Conservation (phyloP, 108 stramenopile genomes). For the Seminavis robusta region DNA sequence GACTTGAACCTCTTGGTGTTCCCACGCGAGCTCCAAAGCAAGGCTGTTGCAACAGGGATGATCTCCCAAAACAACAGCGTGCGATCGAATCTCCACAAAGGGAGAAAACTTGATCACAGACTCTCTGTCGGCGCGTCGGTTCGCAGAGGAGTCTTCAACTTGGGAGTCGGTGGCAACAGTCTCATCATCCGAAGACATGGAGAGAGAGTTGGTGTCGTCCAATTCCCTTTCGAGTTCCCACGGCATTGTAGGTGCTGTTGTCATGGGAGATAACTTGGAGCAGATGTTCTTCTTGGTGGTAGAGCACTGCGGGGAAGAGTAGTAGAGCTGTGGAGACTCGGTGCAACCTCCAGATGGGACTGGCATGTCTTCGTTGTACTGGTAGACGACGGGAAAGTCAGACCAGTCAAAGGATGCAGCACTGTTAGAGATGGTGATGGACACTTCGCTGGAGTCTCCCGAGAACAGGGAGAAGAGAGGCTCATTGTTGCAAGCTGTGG, state of each 20-base stretch:
- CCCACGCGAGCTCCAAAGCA: constrained; percentile 22
- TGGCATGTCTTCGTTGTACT: too few species aligned
- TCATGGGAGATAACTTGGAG: too few species aligned
- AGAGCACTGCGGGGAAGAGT: not conserved
- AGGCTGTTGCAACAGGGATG: constrained; percentile 22
- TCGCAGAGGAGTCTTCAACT: not conserved
- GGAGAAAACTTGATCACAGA: constrained; percentile 7
- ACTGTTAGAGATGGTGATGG: too few species aligned
- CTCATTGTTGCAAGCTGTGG: too few species aligned
- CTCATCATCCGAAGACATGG: too few species aligned
- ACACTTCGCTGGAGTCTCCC: too few species aligned
- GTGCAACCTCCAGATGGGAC: too few species aligned
- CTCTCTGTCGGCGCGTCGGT: constrained; percentile 6
- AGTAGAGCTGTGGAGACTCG: too few species aligned
- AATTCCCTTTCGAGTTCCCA: too few species aligned
- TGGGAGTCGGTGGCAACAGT: not conserved
- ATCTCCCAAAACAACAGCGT: constrained; percentile 20
- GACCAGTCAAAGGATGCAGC: constrained; percentile 22
- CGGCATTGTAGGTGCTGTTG: too few species aligned
- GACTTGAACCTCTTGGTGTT: constrained; percentile 2
- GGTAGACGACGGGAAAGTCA: constrained; percentile 19
- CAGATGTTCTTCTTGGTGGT: not conserved
- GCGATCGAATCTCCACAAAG: constrained; percentile 15
- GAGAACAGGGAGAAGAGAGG: too few species aligned
- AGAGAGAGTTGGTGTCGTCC: too few species aligned